Conservation (phyloP, 1,284 basidiomycete genomes). For the Apiotrichum sp. region DNA sequence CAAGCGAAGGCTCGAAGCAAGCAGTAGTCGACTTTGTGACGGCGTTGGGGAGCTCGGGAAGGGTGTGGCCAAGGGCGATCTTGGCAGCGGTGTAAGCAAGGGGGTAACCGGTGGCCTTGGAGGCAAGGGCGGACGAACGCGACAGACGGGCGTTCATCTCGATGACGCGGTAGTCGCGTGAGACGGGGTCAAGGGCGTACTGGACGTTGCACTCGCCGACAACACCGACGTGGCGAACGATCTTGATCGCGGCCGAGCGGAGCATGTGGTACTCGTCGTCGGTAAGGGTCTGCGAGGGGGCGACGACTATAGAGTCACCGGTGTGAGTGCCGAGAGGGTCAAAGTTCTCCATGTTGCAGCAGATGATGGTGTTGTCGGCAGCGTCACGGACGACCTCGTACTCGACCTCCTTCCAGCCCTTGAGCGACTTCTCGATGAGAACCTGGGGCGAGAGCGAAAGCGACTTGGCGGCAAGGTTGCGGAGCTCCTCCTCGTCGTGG, state of each 20-base stretch:
- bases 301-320: constrained; percentile 99
- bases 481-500: constrained; percentile 87
- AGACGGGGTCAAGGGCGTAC: constrained; percentile 91
- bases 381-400: constrained; percentile 98
- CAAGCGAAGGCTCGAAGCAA: constrained; percentile 98
- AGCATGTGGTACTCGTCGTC: constrained; percentile 99
- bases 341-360: constrained; percentile 99
- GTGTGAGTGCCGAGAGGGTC: constrained; percentile 98
- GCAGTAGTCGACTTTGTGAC: constrained; percentile 99
- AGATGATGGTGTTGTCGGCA: constrained; percentile 91
- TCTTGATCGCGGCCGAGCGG: constrained; percentile 93
- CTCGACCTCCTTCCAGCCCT: constrained; percentile 99
- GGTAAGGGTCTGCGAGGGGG: constrained; percentile 93
- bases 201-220: constrained; percentile 92
- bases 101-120: constrained; percentile 98
- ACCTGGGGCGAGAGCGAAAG: constrained; percentile 91
- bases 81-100: constrained; percentile 99
- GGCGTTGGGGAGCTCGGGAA: constrained; percentile 96
- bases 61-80: constrained; percentile 96
- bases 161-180: constrained; percentile 94
- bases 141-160: constrained; percentile 84
- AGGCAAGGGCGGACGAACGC: constrained; percentile 82
- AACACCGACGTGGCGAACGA: constrained; percentile 94
- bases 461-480: constrained; percentile 87
- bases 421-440: constrained; percentile 95